Conservation (phyloP, 164 flowering plant species). For the Stephania japonica region DNA sequence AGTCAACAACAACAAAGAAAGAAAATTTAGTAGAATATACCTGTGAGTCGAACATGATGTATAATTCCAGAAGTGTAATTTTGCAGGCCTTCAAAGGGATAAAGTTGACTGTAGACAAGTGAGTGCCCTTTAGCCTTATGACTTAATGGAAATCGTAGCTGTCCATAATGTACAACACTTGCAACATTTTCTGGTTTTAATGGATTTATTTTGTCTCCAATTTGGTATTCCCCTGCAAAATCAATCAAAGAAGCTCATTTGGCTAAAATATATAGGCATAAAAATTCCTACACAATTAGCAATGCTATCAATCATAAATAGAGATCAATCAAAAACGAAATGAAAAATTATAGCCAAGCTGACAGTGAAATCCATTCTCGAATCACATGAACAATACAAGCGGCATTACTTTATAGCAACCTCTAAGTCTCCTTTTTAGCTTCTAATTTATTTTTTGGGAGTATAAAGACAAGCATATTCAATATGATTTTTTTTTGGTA, state of each 20-base stretch:
- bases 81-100: constrained; percentile 76
- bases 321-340: too few species aligned
- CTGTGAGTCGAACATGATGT: constrained; percentile 88
- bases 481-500: too few species aligned
- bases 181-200: constrained; percentile 55
- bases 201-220: constrained; percentile 63
- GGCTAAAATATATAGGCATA: background rate
- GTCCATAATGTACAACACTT: constrained; percentile 67
- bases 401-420: background rate
- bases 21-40: constrained; percentile 23
- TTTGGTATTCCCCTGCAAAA: constrained; percentile 76
- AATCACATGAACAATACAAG: background rate
- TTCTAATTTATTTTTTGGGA: too few species aligned
- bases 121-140: constrained; percentile 55
- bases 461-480: background rate
- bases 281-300: background rate
- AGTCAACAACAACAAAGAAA: background rate
- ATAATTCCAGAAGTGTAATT: constrained; percentile 94
- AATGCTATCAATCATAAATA: background rate
- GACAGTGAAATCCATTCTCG: background rate
- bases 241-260: background rate
- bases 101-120: constrained; percentile 75
- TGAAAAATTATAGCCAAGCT: too few species aligned
- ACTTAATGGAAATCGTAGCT: constrained; percentile 17
- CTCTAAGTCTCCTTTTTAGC: background rate